Base-by-base conservation (phyloP, 306 rosid genomes). In the Nissolia schottii region DNA sequence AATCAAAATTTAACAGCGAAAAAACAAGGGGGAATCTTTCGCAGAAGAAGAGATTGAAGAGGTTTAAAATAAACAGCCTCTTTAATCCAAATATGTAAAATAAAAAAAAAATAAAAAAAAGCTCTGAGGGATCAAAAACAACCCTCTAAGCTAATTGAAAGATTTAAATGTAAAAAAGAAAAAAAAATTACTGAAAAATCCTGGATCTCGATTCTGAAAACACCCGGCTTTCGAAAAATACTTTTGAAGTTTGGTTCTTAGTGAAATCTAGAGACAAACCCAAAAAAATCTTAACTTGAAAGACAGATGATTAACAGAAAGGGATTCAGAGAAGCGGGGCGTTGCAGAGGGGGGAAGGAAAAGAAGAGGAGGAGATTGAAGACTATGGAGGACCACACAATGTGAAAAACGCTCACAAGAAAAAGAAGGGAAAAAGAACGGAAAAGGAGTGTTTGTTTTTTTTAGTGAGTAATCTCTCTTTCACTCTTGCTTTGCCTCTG, bases 151-250 rank as follows among this genome's bases (percentile, higher is more conserved):
- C 87, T 40, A 61, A 72, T 55, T 74, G 53, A 66, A 77, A 71
- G 24, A 27, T 20, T 11, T 3, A 27, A 19, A 25, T 22, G 43
- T 0, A 12, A 0, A 20, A 1, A 10, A 14, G 18, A 65, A 16
- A 43, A 9, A 31, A 8, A 2, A 7, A 41, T 14, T 41, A 1
- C 0, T 9, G 2, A 40, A 75, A 76, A 79, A 76, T 80, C 20
- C 93, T 85, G 96, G 97, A 91, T 89, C 97, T 86, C 96, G 90
- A 87, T 91, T 91, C 99, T 88, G 96, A 89, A 91, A 95, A 91
- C 89, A 89, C 92, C 99, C 88, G 96, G 80, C 96, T 81, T 87
- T 81, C 84, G 65, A 57, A 54, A 82, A 85, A 87, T 25, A 27
- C 69, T 45, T 79, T 84, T 86, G 13, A 87, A 93, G 96, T 83